A percentile compares a stretch with the other conserved stretches of the same genome.
phyloP scores from a whole-genome alignment of 2,329 filamentous ascomycete genomes.

The Colletotrichum sp. region DNA sequence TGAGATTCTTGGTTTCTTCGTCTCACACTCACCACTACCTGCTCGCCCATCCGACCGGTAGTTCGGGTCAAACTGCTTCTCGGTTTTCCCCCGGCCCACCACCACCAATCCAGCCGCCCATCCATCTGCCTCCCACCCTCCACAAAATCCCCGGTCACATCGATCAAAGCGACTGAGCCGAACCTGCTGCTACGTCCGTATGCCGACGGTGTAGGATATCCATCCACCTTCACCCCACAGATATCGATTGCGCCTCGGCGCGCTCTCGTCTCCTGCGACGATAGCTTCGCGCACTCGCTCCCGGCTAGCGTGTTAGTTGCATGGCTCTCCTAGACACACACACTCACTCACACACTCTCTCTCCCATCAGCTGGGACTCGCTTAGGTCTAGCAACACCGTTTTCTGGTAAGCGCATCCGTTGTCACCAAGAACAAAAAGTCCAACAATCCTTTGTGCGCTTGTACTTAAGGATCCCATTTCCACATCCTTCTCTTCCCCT shows the following conservation, averaged over 20 bases:
- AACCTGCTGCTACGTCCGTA: constrained; percentile 10
- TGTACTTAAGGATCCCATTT: background rate
- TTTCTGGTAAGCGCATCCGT: background rate
- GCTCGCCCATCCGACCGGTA: background rate
- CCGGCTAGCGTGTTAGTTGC: background rate
- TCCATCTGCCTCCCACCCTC: background rate
- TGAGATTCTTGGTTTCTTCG: background rate
- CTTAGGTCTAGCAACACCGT: background rate
- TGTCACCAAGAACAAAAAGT: background rate
- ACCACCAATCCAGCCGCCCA: background rate
- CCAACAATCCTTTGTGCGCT: background rate
- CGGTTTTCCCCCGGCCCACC: background rate
- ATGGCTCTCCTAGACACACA: background rate
- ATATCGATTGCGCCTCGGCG: background rate
- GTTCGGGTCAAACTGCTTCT: background rate
- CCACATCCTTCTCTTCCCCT: background rate
- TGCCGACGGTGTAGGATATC: background rate
- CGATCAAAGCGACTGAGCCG: background rate
- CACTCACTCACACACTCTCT: background rate
- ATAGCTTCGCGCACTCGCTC: background rate
- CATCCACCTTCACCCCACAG: background rate
- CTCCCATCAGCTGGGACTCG: background rate
- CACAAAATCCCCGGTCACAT: background rate
- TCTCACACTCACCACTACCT: background rate
- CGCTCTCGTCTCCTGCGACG: background rate